Base-by-base conservation (phyloP, 257 asterid species). In the Ilex aquifolium region DNA sequence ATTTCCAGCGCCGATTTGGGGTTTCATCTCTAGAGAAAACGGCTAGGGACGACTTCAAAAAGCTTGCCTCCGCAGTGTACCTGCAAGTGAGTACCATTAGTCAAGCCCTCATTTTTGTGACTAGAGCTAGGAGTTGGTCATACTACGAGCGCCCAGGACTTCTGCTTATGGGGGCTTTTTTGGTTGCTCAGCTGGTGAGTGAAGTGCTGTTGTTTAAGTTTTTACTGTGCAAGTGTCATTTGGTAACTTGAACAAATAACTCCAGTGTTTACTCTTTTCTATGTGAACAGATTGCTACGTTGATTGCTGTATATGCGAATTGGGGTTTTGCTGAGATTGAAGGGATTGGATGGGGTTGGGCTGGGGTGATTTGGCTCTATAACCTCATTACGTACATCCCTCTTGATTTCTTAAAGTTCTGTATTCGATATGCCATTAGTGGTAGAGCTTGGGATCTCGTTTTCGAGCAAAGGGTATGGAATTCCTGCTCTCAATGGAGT, bases 381-480 rank as follows among this genome's bases (percentile, higher is more conserved):
- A 46, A 46, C 52, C 6, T 46, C 52, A 46, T 46, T 3, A 4
- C 10, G 6, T 46, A 46, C n/a, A 46, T 46, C 10, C 52, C 52
- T 4, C 13, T 46, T 7, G 52, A 62, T 36, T 4, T 14, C 52
- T 10, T 12, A 31, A 12, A 39, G 21, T 13, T 52, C 11, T 1
- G 16, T 32, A 17, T 31, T 44, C 51, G 27, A 9, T n/a, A 14
- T 67, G 66, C 55, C 53, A 50, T 48, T 5, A 39, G 44, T 32
- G 17, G 32, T 5, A 6, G n/a, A 61, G 31, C 16, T 11, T 55
- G 52, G 52, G 52, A 46, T 44, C 57, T 39, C 3, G 61, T 61
- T 12, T 46, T 72, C 7, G 72, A 72, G 15, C 65, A 63, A 66
- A 66, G 67, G 72, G 77, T 72, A 72, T 16, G 60, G 3, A 21